phyloP scores from a whole-genome alignment of 371 early-diverging fungal species.

The Rhizomucor pusillus region DNA sequence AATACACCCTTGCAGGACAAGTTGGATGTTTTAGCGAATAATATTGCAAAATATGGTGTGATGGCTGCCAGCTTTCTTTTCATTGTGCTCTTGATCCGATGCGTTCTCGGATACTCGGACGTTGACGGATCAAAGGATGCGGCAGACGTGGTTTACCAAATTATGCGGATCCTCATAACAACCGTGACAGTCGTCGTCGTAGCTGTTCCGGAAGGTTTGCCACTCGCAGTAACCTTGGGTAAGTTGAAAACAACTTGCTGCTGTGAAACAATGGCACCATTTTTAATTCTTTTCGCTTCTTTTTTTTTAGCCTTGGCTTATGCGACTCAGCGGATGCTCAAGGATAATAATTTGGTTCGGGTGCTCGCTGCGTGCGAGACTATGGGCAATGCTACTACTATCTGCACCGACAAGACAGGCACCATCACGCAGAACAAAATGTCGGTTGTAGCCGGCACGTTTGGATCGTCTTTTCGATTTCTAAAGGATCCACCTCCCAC shows the following conservation, averaged over 20 bases:
- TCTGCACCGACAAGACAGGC: conserved; percentile 92
- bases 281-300: neutral
- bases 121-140: conserved; percentile 15
- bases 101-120: conserved; percentile 38
- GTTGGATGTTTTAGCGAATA: conserved; percentile 61
- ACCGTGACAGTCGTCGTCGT: conserved; percentile 76
- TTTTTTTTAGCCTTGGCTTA: conserved; percentile 64
- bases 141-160: conserved; percentile 34
- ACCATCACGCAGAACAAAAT: conserved; percentile 89
- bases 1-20: conserved; percentile 74
- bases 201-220: conserved; percentile 83
- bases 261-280: neutral
- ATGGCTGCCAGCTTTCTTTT: conserved; percentile 66
- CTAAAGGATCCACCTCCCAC: conserved; percentile 35
- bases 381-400: conserved; percentile 90
- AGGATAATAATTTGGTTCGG: conserved; percentile 89
- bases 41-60: conserved; percentile 71
- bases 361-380: conserved; percentile 90
- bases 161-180: conserved; percentile 64
- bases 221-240: conserved; percentile 73
- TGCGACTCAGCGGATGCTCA: conserved; percentile 83
- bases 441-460: conserved; percentile 76
- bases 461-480: conserved; percentile 50
- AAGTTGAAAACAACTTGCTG: too few relatives aligned
- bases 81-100: conserved; percentile 57